Conservation (phyloP, 768 basidiomycete genomes). For the Leccinum longicurvipes region DNA sequence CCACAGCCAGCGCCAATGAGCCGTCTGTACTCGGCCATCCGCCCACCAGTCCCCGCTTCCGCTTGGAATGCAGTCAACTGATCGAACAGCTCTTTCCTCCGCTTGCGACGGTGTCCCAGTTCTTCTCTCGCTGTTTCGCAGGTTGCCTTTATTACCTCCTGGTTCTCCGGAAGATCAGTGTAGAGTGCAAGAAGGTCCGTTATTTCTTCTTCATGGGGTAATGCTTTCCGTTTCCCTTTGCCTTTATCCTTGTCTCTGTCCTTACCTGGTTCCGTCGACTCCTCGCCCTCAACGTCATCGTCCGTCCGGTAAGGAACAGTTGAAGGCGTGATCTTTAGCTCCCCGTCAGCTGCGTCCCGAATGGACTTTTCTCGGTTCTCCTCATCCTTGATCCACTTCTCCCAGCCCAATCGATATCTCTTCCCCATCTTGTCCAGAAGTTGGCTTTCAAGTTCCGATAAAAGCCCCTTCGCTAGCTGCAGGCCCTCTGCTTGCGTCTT, state of each 20-base stretch:
- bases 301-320: conserved; percentile 47
- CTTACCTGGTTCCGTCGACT: conserved; percentile 32
- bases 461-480: conserved; percentile 50
- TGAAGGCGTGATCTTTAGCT: conserved; percentile 44
- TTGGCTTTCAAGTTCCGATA: conserved; percentile 63
- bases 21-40: conserved; percentile 85
- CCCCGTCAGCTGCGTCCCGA: conserved; percentile 59
- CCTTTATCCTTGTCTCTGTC: conserved; percentile 44
- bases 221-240: conserved; percentile 55
- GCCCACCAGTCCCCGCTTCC: conserved; percentile 85
- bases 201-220: conserved; percentile 51
- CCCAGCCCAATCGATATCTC: conserved; percentile 84
- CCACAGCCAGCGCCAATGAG: conserved; percentile 91
- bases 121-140: conserved; percentile 67
- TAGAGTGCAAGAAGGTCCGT: conserved; percentile 62
- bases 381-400: conserved; percentile 89
- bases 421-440: conserved; percentile 75
- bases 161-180: conserved; percentile 53
- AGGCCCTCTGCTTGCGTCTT: conserved; percentile 66
- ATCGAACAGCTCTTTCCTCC: conserved; percentile 70
- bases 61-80: conserved; percentile 78
- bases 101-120: conserved; percentile 59
- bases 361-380: conserved; percentile 70
- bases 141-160: conserved; percentile 47
- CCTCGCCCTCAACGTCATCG: conserved; percentile 43